These are phyloP conservation scores for Nothophaeocryptopus gaeumannii DNA, from an alignment of 2,329 filamentous ascomycete genomes.

Conservation along the genomic window DNA sequence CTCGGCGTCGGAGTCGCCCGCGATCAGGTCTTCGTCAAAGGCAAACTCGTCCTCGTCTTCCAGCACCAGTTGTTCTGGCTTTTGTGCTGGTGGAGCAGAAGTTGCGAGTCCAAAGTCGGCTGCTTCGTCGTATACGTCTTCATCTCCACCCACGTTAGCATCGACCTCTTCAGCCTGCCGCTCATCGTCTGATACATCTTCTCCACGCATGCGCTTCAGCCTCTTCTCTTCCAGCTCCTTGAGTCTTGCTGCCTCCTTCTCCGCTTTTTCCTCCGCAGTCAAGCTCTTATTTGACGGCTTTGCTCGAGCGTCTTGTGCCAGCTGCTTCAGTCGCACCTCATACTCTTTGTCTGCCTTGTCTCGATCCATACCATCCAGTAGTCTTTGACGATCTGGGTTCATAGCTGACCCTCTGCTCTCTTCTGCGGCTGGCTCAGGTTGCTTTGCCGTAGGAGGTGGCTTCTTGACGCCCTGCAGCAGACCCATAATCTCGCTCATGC, in stretches of 20 bases:
- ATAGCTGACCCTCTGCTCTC: slow-evolving; percentile 43
- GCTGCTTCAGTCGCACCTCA: slow-evolving; percentile 75
- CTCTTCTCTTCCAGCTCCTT: slow-evolving; percentile 81
- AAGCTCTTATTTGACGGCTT: slow-evolving; percentile 84
- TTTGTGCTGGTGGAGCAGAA: slow-evolving; percentile 42
- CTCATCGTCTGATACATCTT: slow-evolving; percentile 65
- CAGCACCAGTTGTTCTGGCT: slow-evolving; percentile 58
- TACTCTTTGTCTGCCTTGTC: slow-evolving; percentile 79
- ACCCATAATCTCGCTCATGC: slow-evolving; percentile 70
- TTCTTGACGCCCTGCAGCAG: slow-evolving; percentile 62
- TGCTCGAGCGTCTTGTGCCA: slow-evolving; percentile 80
- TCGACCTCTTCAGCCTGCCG: slow-evolving; percentile 32
- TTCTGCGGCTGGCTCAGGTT: slow-evolving; percentile 28
- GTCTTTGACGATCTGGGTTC: slow-evolving; percentile 61
- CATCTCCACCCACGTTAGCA: slow-evolving; percentile 33
- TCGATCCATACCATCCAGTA: slow-evolving; percentile 61
- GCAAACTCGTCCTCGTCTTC: slow-evolving; percentile 95
- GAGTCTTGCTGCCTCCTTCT: slow-evolving; percentile 72
- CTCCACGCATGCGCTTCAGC: slow-evolving; percentile 81
- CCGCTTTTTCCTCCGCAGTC: slow-evolving; percentile 80
- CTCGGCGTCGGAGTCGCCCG: slow-evolving; percentile 61
- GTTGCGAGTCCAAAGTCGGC: slow-evolving; percentile 62
- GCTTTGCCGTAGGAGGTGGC: slow-evolving; percentile 33
- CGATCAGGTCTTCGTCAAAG: slow-evolving; percentile 83
- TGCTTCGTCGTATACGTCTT: slow-evolving; percentile 54